These are phyloP conservation scores for Penstemon eatonii DNA, from an alignment of 257 asterid species.

Conservation along the genomic window DNA sequence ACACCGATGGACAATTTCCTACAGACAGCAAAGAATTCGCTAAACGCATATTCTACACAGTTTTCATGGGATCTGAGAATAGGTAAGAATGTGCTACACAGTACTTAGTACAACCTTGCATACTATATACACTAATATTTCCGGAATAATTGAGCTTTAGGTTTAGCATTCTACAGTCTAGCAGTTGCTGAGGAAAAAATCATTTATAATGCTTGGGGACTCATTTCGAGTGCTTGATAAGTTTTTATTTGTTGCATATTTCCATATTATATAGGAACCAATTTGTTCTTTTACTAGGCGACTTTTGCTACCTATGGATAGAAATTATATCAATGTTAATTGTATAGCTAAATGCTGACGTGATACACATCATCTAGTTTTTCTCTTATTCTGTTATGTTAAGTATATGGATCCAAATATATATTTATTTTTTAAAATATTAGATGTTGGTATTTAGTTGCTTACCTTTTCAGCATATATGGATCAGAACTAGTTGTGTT, in stretches of 20 bases:
- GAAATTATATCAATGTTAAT: no score
- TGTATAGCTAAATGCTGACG: no score
- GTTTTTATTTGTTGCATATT: slow-evolving; percentile 7
- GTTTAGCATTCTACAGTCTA: not conserved
- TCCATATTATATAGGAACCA: not conserved
- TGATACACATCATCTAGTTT: not conserved
- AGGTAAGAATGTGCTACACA: slow-evolving; percentile 47
- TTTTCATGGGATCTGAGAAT: slow-evolving; percentile 92
- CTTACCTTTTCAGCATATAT: slow-evolving; percentile 5
- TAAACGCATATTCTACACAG: slow-evolving; percentile 82
- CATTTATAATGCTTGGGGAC: slow-evolving; percentile 1
- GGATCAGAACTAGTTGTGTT: slow-evolving; percentile 5
- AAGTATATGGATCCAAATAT: slow-evolving; percentile 8
- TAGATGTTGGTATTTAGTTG: not conserved
- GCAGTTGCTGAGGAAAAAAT: not conserved
- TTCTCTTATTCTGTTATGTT: not conserved
- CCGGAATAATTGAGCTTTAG: slow-evolving; percentile 2
- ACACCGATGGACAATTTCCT: slow-evolving; percentile 74
- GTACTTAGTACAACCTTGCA: slow-evolving; percentile 4
- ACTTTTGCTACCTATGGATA: not conserved
- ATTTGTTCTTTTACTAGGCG: not conserved
- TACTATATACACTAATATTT: not conserved
- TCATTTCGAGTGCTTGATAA: slow-evolving; percentile 8
- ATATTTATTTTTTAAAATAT: slow-evolving; percentile 11
- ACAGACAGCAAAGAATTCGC: slow-evolving; percentile 90